Base-by-base conservation (phyloP, 371 early-diverging fungal species). In the Funneliformis caledonium region DNA sequence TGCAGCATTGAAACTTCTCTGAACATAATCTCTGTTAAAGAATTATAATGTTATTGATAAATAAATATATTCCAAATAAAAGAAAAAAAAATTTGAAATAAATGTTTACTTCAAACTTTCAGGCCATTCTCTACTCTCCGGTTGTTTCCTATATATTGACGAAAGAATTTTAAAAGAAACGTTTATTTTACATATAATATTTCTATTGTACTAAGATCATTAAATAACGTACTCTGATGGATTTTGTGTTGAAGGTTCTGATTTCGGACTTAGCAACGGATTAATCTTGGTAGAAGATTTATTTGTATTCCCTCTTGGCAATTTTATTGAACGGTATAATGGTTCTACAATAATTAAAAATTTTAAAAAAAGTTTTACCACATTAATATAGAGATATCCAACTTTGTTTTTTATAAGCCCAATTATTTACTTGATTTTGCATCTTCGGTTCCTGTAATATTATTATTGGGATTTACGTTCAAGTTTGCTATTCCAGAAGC, bases 1-100 rank as follows among this genome's bases (percentile, higher is more conserved):
- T 4, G 79, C 79, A 4, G 31, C 70, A n/a, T 68, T 64, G 45
- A 79, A 79, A 70, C 79, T 79, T 50, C 72, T 52, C 19, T 52
- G 45, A 22, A 79, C 70, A 56, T 79, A 79, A 26, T 79, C 79
- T 61, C 79, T 79, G 12, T 43, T 42, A 37, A 59, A 19, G 59
- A 26, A 69, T 59, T n/a, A 31, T 16, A 1, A 2, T 26, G 26
- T 26, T 26, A 26, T 26, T 26, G 43, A 68, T 68, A 68, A 68
- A 19, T 19, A 68, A 37, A 67, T 37, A 10, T 68, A 5, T 42
- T 68, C 4, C 43, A 68, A 3, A 26, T 26, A 11, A 62, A 26
- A 9, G 7, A 64, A 14, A 68, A 0, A 68, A 19, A 68, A 68
- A 45, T 2, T 10, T 10, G 3, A 47, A 47, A 5, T n/a, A 45